These are phyloP conservation scores for Fusarium sp. DNA, from an alignment of 2,329 filamentous ascomycete genomes.

Conservation along the genomic window DNA sequence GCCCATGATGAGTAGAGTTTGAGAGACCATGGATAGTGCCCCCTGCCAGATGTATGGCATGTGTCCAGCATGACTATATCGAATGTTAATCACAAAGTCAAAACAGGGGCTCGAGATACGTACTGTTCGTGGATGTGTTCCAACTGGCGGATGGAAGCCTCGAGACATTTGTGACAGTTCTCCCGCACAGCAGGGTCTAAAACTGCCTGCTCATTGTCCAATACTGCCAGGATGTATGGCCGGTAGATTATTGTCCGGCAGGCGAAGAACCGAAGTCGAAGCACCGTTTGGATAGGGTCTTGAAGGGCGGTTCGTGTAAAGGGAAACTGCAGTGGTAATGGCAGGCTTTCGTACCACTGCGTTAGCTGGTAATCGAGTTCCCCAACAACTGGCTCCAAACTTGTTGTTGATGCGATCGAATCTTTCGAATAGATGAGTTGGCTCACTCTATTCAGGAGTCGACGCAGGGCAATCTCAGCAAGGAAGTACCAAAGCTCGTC, in stretches of 20 bases:
- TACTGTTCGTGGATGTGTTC: constrained; percentile 83
- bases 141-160: constrained; percentile 82
- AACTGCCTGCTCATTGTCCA: constrained; percentile 80
- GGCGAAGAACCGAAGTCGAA: constrained; percentile 84
- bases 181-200: constrained; percentile 79
- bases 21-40: constrained; percentile 83
- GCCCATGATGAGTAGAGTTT: constrained; percentile 85
- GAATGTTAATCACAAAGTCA: constrained; percentile 19
- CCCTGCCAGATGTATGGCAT: constrained; percentile 90
- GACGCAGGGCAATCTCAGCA: constrained; percentile 82
- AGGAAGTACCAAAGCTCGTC: constrained; percentile 90
- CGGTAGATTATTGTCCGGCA: constrained; percentile 89
- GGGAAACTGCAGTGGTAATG: constrained; percentile 80
- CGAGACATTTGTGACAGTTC: constrained; percentile 83
- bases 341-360: constrained; percentile 87
- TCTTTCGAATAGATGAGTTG: constrained; percentile 84
- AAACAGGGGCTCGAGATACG: constrained; percentile 48
- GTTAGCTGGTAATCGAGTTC: constrained; percentile 86
- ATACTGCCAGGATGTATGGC: constrained; percentile 82
- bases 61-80: constrained; percentile 77
- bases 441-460: constrained; percentile 82
- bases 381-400: constrained; percentile 80
- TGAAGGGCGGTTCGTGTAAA: constrained; percentile 74
- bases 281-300: constrained; percentile 82
- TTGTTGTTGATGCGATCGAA: constrained; percentile 76